These are phyloP conservation scores for Hamamelis virginiana DNA, from an alignment of 164 flowering plant species.

Conservation along the genomic window DNA sequence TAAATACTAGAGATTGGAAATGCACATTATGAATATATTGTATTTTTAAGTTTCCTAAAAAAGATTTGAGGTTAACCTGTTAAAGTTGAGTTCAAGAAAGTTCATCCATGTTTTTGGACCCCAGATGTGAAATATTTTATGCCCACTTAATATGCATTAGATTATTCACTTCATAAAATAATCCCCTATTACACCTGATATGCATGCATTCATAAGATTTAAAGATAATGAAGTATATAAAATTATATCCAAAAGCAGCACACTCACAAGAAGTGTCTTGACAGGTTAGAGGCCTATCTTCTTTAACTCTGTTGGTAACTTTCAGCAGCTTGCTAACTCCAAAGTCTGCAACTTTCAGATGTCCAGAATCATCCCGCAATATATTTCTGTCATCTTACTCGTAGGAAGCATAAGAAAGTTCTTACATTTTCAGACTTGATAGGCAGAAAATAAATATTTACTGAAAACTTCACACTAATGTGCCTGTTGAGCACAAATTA, in stretches of 20 bases:
- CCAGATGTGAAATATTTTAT: background rate
- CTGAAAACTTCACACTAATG: background rate
- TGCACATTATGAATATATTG: background rate
- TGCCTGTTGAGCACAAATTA: background rate
- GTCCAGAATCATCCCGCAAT: slow-evolving; percentile 96
- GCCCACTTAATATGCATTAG: background rate
- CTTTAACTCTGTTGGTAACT: slow-evolving; percentile 56
- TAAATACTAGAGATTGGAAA: background rate
- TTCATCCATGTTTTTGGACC: background rate
- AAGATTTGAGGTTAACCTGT: background rate
- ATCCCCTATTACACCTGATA: background rate
- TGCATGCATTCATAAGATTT: background rate
- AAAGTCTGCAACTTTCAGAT: slow-evolving; percentile 98
- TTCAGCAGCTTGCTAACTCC: slow-evolving; percentile 89
- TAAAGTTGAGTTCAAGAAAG: background rate
- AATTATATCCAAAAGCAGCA: slow-evolving; percentile 9
- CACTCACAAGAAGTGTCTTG: slow-evolving; percentile 78
- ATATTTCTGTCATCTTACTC: slow-evolving; percentile 80
- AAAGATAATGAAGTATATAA: background rate
- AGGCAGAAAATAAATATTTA: background rate
- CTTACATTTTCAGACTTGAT: slow-evolving; percentile 11
- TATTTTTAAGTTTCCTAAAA: background rate
- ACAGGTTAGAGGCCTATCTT: slow-evolving; percentile 54
- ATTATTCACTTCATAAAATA: background rate
- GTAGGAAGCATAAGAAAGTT: slow-evolving; percentile 30